These are phyloP conservation scores for Fusarium falciforme DNA, from an alignment of 2,329 filamentous ascomycete species.

Conservation along the genomic window DNA sequence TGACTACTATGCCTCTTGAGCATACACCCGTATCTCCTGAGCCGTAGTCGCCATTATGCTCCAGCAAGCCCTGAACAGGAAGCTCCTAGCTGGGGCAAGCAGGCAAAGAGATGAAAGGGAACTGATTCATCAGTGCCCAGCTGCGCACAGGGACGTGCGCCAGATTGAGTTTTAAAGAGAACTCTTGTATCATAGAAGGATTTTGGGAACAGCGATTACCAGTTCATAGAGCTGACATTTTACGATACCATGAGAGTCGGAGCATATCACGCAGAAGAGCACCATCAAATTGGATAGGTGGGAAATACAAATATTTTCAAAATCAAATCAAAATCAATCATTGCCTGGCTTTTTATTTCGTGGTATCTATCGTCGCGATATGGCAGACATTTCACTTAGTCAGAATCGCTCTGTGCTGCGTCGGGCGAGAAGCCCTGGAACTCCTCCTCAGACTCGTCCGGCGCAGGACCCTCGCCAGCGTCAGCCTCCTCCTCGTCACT, in stretches of 20 bases:
- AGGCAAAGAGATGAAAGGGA: background rate
- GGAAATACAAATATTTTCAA: constrained; percentile 1
- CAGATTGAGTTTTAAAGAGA: background rate
- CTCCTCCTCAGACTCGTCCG: constrained; percentile 63
- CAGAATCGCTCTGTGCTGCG: constrained; percentile 52
- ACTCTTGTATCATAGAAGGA: constrained; percentile 18
- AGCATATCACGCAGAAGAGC: background rate
- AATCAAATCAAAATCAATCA: constrained; percentile 5
- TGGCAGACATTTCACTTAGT: constrained; percentile 37
- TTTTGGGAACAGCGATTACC: constrained; percentile 1
- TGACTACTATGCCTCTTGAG: background rate
- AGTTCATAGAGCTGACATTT: constrained; percentile 12
- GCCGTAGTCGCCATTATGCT: background rate
- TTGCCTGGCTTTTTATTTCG: constrained; percentile 26
- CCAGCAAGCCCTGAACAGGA: background rate
- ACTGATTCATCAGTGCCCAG: background rate
- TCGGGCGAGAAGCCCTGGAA: constrained; percentile 68
- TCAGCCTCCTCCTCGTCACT: constrained; percentile 55
- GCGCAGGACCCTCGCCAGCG: constrained; percentile 48
- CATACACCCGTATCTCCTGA: background rate
- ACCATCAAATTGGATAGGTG: constrained; percentile 9
- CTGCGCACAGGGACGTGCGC: background rate
- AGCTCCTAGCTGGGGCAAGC: background rate
- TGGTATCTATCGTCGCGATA: constrained; percentile 33
- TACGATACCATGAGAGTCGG: constrained; percentile 26